Percentiles rank a stretch among this genome's conserved stretches.
phyloP scores from a whole-genome alignment of 73 alveolate species.

The Tetrahymena malaccensis region DNA sequence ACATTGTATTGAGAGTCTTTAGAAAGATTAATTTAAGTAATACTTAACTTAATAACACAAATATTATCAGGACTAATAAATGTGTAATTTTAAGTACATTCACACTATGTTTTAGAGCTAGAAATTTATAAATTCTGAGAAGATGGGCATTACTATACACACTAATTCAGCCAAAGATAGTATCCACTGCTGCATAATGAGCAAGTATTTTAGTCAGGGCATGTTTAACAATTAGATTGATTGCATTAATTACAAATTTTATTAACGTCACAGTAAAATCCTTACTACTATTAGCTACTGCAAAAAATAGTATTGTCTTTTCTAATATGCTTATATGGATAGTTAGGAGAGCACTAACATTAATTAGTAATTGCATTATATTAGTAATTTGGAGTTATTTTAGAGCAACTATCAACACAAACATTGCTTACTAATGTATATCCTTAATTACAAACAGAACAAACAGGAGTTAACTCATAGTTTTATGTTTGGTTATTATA shows the following conservation, averaged over 20 bases:
- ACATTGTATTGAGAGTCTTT: not conserved
- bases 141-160: not conserved
- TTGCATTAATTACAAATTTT: not conserved
- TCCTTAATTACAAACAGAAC: not conserved
- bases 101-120: not conserved
- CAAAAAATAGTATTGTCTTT: not conserved
- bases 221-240: not conserved
- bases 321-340: not conserved
- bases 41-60: not conserved
- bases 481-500: no score
- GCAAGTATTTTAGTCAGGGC: not conserved
- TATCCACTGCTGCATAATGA: not conserved
- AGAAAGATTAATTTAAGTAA: not conserved
- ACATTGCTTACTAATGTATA: no score
- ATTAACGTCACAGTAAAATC: not conserved
- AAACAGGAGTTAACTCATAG: not conserved
- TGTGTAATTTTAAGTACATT: not conserved
- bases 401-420: not conserved
- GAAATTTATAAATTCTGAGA: not conserved
- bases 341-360: not conserved
- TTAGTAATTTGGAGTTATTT: not conserved
- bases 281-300: not conserved
- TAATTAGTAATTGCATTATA: not conserved
- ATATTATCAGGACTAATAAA: not conserved
- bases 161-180: not conserved